phyloP scores from a whole-genome alignment of 208 protist species.

The Leptomonas seymouri region DNA sequence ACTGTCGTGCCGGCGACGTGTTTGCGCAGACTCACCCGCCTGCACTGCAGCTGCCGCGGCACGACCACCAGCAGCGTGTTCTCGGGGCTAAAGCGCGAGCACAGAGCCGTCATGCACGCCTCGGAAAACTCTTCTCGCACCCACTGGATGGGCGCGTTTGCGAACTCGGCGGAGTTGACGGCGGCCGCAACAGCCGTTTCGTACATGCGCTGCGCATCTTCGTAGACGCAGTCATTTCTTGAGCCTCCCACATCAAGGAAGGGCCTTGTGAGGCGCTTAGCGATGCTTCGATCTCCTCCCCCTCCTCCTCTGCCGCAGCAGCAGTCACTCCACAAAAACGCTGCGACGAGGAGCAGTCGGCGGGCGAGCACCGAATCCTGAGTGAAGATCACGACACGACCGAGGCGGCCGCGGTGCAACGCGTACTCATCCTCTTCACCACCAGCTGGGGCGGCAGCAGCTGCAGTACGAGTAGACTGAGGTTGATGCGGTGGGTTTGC shows the following conservation, averaged over 20 bases:
- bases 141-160: conserved; percentile 76
- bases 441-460: neutral
- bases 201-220: conserved; percentile 37
- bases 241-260: no score
- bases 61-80: conserved; percentile 68
- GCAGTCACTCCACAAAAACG: conserved; percentile 50
- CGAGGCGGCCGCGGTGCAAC: conserved; percentile 32
- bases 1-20: conserved; percentile 57
- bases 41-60: conserved; percentile 62
- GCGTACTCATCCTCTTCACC: conserved; percentile 26
- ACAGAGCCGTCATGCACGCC: conserved; percentile 20
- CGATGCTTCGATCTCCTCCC: neutral
- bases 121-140: conserved; percentile 63
- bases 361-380: conserved; percentile 52
- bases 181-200: conserved; percentile 53
- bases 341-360: conserved; percentile 48
- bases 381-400: conserved; percentile 71
- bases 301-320: neutral
- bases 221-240: neutral
- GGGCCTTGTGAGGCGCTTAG: no score
- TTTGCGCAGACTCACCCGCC: conserved; percentile 54
- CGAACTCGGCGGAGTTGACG: conserved; percentile 43
- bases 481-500: neutral
- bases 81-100: conserved; percentile 62
- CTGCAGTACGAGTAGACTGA: neutral